A percentile compares a stretch with the other conserved stretches of the same genome.
Conservation (phyloP, 2,329 filamentous ascomycete species). For the Lanzia echinophila region DNA sequence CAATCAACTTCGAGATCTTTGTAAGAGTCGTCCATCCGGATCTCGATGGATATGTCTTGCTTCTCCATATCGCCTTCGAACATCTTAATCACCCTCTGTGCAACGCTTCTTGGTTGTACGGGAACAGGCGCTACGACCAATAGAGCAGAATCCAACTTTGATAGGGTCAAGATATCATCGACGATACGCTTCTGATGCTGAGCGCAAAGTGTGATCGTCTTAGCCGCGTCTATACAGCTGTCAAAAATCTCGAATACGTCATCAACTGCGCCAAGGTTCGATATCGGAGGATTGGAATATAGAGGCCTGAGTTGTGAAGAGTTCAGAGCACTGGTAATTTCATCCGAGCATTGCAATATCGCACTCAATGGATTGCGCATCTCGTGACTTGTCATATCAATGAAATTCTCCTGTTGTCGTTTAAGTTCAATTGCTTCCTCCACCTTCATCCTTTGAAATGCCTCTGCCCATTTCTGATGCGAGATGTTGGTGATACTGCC, state of each 20-base stretch:
- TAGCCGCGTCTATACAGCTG: constrained; percentile 64
- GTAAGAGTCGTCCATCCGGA: constrained; percentile 63
- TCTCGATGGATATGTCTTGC: constrained; percentile 65
- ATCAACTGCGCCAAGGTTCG: constrained; percentile 20
- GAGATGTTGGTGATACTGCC: constrained; percentile 82
- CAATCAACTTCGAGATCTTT: constrained; percentile 58
- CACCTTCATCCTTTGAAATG: constrained; percentile 32
- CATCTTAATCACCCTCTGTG: constrained; percentile 67
- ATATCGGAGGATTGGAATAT: neutral
- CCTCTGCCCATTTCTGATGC: constrained; percentile 70
- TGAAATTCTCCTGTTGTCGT: constrained; percentile 71
- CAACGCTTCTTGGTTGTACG: constrained; percentile 59
- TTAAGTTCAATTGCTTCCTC: constrained; percentile 50
- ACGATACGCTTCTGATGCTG: constrained; percentile 65
- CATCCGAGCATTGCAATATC: constrained; percentile 67
- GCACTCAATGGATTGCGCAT: constrained; percentile 71
- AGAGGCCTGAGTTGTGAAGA: neutral
- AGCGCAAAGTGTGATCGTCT: constrained; percentile 73
- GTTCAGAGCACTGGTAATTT: constrained; percentile 16
- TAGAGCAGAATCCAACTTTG: constrained; percentile 64
- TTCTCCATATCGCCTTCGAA: constrained; percentile 69
- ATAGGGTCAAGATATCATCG: constrained; percentile 60
- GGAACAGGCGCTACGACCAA: constrained; percentile 64
- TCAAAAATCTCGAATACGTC: constrained; percentile 45
- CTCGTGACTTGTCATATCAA: constrained; percentile 68